Percentiles rank a stretch among this genome's conserved stretches.
Conservation (phyloP, 768 basidiomycete genomes). For the Lentinula sp. region DNA sequence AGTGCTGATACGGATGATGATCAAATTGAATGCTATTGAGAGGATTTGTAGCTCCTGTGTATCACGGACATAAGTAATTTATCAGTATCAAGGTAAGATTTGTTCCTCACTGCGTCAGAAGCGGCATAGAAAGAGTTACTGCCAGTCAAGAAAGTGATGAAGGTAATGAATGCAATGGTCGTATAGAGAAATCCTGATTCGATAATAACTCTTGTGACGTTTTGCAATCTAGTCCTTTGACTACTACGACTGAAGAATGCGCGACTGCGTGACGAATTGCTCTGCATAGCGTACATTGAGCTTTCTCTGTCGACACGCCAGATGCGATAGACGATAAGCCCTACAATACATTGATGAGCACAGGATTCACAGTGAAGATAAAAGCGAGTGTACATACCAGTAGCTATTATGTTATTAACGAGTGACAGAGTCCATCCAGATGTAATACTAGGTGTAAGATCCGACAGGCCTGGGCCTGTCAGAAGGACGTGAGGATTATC, state of each 20-base stretch:
- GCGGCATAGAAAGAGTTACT: constrained; percentile 7
- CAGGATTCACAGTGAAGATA: neutral
- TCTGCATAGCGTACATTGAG: neutral
- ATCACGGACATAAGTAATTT: neutral
- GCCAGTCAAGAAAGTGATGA: neutral
- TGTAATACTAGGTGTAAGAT: neutral
- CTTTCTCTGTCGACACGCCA: constrained; percentile 8
- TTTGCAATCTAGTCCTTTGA: constrained; percentile 4
- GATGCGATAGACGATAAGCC: constrained; percentile 9
- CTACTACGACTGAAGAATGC: neutral
- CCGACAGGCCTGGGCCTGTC: neutral
- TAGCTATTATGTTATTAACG: constrained; percentile 7
- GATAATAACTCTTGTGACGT: constrained; percentile 9
- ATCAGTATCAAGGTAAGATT: neutral
- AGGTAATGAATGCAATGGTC: constrained; percentile 3
- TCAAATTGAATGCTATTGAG: constrained; percentile 12
- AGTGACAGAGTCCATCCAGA: constrained; percentile 6
- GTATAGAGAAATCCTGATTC: constrained; percentile 11
- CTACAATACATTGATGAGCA: neutral
- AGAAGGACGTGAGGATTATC: neutral
- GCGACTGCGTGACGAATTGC: neutral
- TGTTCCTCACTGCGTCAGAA: neutral
- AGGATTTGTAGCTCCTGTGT: constrained; percentile 8
- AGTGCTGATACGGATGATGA: constrained; percentile 9
- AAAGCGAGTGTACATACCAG: constrained; percentile 2